These are phyloP conservation scores for Lagenaria siceraria DNA, from an alignment of 306 rosid genomes.

Conservation along the genomic window DNA sequence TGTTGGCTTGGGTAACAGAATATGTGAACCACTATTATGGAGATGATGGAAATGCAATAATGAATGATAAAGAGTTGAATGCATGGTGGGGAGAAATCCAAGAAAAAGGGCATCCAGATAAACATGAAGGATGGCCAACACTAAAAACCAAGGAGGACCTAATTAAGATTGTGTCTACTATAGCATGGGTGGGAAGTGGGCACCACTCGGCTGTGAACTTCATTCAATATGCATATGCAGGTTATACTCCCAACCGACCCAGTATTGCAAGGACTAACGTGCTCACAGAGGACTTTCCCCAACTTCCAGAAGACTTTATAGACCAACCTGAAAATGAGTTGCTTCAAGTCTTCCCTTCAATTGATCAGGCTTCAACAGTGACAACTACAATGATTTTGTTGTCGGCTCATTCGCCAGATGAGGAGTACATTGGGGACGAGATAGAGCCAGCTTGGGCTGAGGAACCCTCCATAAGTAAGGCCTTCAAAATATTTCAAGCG, in stretches of 20 bases:
- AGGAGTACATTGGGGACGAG: slow-evolving; percentile 55
- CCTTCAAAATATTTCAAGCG: slow-evolving; percentile 36
- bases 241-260: slow-evolving; percentile 57
- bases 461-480: slow-evolving; percentile 27
- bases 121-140: slow-evolving; percentile 64
- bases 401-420: slow-evolving; percentile 66
- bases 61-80: slow-evolving; percentile 42
- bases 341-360: slow-evolving; percentile 37
- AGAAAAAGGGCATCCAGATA: slow-evolving; percentile 49
- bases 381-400: slow-evolving; percentile 48
- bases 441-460: slow-evolving; percentile 55
- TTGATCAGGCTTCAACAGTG: slow-evolving; percentile 39
- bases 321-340: slow-evolving; percentile 36
- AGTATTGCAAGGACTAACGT: slow-evolving; percentile 47
- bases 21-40: slow-evolving; percentile 50
- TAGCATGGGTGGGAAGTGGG: slow-evolving; percentile 54
- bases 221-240: slow-evolving; percentile 49
- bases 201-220: slow-evolving; percentile 72
- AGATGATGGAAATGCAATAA: slow-evolving; percentile 15
- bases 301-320: slow-evolving; percentile 24
- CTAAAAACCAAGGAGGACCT: slow-evolving; percentile 37
- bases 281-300: slow-evolving; percentile 47
- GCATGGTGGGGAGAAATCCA: slow-evolving; percentile 72
- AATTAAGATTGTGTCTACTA: slow-evolving; percentile 28
- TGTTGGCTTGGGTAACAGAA: slow-evolving; percentile 52